Evolutionary conservation across 164 flowering plant species (phyloP).

Genomic region (Magnolia officinalis): DNA sequence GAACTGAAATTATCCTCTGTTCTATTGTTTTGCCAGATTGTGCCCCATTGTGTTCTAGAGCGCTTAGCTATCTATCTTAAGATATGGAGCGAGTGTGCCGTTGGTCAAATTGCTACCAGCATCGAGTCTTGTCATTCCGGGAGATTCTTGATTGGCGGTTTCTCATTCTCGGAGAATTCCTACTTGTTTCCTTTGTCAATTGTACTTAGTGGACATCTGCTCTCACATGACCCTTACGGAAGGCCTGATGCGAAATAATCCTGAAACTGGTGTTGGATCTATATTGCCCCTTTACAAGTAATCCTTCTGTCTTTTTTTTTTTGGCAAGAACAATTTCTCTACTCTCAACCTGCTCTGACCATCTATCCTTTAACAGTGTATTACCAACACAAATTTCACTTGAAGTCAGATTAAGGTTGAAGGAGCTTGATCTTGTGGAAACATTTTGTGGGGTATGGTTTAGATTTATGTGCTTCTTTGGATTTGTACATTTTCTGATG

Average conservation of each 20-base stretch:
- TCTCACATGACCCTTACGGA: constrained; percentile 37
- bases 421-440: constrained; percentile 20
- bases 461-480: constrained; percentile 1
- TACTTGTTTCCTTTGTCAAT: constrained; percentile 86
- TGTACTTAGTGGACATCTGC: constrained; percentile 67
- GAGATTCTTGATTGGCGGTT: constrained; percentile 91
- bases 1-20: background rate
- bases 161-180: constrained; percentile 59
- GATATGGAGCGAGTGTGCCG: constrained; percentile 78
- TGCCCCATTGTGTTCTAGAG: constrained; percentile 31
- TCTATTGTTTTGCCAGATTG: constrained; percentile 37
- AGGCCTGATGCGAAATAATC: constrained; percentile 52
- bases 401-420: constrained; percentile 6
- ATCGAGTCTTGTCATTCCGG: constrained; percentile 54
- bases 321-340: background rate
- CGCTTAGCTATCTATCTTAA: constrained; percentile 24
- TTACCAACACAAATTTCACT: constrained; percentile 38
- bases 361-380: constrained; percentile 33
- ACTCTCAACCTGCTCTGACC: background rate
- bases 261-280: constrained; percentile 59
- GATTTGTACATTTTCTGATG: background rate
- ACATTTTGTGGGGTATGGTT: constrained; percentile 38
- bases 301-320: constrained; percentile 15
- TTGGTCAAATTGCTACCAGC: constrained; percentile 57
- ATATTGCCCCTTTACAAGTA: constrained; percentile 50